phyloP scores from a whole-genome alignment of 169 alveolate genomes.

The Perkinsus olseni region DNA sequence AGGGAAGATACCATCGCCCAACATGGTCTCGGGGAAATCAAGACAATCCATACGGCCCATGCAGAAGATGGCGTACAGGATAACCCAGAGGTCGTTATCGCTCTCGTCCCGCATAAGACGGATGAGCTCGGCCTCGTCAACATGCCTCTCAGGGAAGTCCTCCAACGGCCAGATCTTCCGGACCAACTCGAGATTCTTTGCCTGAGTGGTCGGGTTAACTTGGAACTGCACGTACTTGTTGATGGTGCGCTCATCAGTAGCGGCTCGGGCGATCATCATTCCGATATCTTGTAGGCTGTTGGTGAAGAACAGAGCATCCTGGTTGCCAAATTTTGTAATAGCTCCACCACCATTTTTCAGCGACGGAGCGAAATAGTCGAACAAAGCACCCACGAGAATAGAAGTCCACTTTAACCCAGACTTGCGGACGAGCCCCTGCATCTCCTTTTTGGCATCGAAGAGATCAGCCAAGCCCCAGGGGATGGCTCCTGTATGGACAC shows the following conservation, averaged over 20 bases:
- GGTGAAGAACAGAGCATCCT: not conserved
- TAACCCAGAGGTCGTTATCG: not conserved
- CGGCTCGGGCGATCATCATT: not conserved
- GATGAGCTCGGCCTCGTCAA: not conserved
- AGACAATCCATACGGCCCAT: not conserved
- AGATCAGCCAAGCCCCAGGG: not conserved
- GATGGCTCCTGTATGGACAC: not conserved
- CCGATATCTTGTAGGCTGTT: not conserved
- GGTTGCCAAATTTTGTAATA: not conserved
- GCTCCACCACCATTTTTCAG: not conserved
- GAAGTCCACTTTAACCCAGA: not conserved
- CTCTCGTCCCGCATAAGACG: not conserved
- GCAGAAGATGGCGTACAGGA: not conserved
- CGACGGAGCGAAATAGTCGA: not conserved
- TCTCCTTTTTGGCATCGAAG: not conserved
- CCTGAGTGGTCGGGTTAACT: not conserved
- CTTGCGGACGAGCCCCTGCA: not conserved
- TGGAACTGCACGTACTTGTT: not conserved
- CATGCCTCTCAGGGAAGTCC: not conserved
- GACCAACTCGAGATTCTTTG: not conserved
- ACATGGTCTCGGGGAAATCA: not conserved
- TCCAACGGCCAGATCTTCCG: not conserved
- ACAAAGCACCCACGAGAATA: not conserved
- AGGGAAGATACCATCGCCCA: not conserved
- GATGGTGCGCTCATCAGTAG: not conserved